Evolutionary conservation across 371 early-diverging fungal genomes (phyloP), one percentile per base, ranked within the genome.

Genomic region (Lichtheimia ramosa): DNA sequence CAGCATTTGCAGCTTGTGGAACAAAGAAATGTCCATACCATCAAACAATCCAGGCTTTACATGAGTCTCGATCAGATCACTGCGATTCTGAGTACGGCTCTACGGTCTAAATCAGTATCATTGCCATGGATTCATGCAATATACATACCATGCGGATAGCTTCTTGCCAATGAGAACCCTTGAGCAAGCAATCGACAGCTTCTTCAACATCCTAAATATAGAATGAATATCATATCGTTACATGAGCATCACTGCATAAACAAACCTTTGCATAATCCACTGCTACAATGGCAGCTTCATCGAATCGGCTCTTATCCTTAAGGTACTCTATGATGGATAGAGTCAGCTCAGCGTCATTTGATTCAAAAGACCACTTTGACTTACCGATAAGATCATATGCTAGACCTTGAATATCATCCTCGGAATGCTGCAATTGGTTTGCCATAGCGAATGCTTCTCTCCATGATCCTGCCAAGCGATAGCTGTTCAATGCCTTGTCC

Each of bases 11-110:
- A 21, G 46, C 46, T 46, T 46, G n/a, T 46, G 46, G 46, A n/a
- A 46, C 18, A n/a, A 46, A 21, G 46, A 40, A 13, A 42, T 14
- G 4, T 13, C 24, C 12, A 10, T 73, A 79, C 85, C 92, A 57
- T 87, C 84, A 18, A 82, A 70, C 16, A 94, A 62, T 1, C 86
- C 91, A 5, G 95, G 93, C 27, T 79, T 81, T 42, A 96, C 74
- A 16, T 86, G 86, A 3, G 92, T 88, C 25, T 88, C 87, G 43
- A 95, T 76, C 24, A 96, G 64, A 70, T 91, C 92, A 3, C 70
- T 25, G 14, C 89, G 87, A 34, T 77, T 64, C 41, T 80, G 75
- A 20, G 77, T 50, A 16, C 83, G 76, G 27, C 84, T 80, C 83
- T 84, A 57, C 5, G 51, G 20, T 61, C 51, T 25, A 42, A 16